A percentile compares a stretch with the other conserved stretches of the same genome.
These are phyloP conservation scores for Xylariales sp. DNA, from an alignment of 2,329 filamentous ascomycete species.

Conservation along the genomic window DNA sequence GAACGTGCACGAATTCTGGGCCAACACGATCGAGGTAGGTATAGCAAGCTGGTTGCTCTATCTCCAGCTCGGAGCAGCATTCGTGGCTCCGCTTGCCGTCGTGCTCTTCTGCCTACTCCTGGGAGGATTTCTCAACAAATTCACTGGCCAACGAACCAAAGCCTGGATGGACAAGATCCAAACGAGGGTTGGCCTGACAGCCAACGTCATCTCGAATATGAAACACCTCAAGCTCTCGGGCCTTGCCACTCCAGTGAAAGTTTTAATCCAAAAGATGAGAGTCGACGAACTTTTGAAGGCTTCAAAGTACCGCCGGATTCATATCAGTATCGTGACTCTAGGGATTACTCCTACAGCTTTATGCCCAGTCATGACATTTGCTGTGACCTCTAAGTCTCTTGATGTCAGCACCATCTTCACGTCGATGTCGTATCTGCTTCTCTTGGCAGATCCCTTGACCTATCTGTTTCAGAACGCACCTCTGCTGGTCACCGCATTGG, in stretches of 20 bases:
- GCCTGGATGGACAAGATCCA: constrained; percentile 33
- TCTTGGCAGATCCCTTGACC: constrained; percentile 35
- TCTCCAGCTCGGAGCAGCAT: constrained; percentile 40
- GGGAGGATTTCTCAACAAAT: constrained; percentile 20
- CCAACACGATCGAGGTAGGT: constrained; percentile 34
- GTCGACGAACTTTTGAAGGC: constrained; percentile 31
- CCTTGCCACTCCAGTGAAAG: constrained; percentile 25
- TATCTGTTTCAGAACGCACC: constrained; percentile 34
- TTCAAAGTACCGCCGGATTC: constrained; percentile 28
- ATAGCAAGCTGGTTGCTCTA: constrained; percentile 44
- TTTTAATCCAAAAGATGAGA: constrained; percentile 27
- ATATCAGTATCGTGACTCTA: constrained; percentile 29
- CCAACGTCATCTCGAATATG: constrained; percentile 32
- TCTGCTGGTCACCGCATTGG: constrained; percentile 30
- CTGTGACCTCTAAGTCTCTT: constrained; percentile 20
- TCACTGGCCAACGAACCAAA: constrained; percentile 20
- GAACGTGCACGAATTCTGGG: constrained; percentile 37
- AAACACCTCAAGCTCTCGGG: constrained; percentile 39
- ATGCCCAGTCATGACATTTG: constrained; percentile 27
- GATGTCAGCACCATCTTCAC: constrained; percentile 32
- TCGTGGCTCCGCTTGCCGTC: constrained; percentile 40
- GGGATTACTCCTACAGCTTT: constrained; percentile 12
- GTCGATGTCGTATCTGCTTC: constrained; percentile 34
- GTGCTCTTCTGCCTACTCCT: constrained; percentile 24
- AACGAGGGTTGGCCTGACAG: constrained; percentile 24